Evolutionary conservation across 2,329 filamentous ascomycete genomes (phyloP), one percentile per base, ranked within the genome.

Genomic region (Sporothrix globosa): DNA sequence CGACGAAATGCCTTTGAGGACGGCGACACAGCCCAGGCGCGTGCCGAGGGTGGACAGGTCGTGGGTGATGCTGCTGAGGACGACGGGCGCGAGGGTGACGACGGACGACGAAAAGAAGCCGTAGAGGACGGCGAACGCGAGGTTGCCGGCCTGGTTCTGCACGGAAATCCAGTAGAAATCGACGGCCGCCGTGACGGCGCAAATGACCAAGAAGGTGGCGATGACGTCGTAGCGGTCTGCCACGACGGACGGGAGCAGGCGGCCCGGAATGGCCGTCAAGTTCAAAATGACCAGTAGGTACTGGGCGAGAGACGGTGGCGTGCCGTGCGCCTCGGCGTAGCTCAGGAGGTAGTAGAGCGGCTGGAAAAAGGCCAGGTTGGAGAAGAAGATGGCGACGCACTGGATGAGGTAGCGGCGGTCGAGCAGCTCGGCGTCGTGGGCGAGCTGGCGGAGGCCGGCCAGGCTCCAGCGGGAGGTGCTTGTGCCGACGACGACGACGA

Each of bases 91-190:
- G 14, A 73, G 60, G 2, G 68, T 68, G 2, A 73, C 72, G 67
- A 78, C 78, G 53, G 75, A 74, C 1, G 77, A 77, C 3, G 77
- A 72, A 17, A 70, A 72, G 46, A 78, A 76, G 56, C 79, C 78
- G 68, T 78, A 80, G 24, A 79, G 75, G 6, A 76, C 74, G 2
- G 78, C 75, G 56, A 79, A 80, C 9, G 75, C 75, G 34, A 79
- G 78, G 70, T 77, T 76, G 19, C 77, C 76, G 2, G 75, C 58
- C 3, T 77, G 69, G 50, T 72, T 72, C 30, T 74, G 53, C 6
- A 80, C 78, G 2, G 76, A 76, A n/a, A 79, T 75, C 78, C 78
- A 80, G 69, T 73, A 76, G 60, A 77, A 79, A 10, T 76, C 74
- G 9, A 79, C 77, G 19, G 76, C 71, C 24, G 72, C 72, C 74